These are phyloP conservation scores for Ogataea siamensis DNA, from an alignment of 805 yeast species.

Conservation along the genomic window DNA sequence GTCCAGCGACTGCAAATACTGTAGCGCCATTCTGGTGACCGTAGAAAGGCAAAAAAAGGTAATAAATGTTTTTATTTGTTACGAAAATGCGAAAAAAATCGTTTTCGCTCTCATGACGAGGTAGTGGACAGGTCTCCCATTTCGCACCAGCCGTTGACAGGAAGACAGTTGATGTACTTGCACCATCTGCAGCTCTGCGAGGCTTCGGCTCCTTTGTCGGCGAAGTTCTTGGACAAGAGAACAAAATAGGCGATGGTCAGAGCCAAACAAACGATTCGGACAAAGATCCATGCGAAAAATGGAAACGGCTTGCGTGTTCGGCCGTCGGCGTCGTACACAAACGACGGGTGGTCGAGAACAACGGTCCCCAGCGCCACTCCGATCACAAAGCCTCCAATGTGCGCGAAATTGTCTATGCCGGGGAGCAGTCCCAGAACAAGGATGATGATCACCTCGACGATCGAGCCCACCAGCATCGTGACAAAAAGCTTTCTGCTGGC, in stretches of 20 bases:
- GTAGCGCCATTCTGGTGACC: conserved; percentile 15
- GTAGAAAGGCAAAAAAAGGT: conserved; percentile 1
- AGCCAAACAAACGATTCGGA: conserved; percentile 44
- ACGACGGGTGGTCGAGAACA: conserved; percentile 56
- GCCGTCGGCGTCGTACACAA: conserved; percentile 25
- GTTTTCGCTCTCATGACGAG: background rate
- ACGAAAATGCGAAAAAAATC: background rate
- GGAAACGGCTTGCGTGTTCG: conserved; percentile 34
- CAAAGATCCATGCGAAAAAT: conserved; percentile 52
- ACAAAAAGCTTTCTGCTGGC: conserved; percentile 42
- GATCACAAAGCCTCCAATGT: conserved; percentile 70
- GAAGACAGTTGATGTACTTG: conserved; percentile 67
- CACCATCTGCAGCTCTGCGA: conserved; percentile 61
- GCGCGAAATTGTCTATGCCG: conserved; percentile 72
- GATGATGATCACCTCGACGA: conserved; percentile 57
- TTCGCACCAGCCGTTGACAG: conserved; percentile 69
- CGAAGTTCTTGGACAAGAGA: conserved; percentile 47
- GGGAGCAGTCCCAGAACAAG: conserved; percentile 67
- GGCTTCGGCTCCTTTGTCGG: conserved; percentile 43
- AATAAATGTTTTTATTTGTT: background rate
- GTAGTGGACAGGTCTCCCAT: conserved; percentile 20
- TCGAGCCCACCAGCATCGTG: conserved; percentile 43
- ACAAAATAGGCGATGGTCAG: conserved; percentile 50
- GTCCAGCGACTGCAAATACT: conserved; percentile 20
- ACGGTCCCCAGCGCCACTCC: conserved; percentile 53